Evolutionary conservation across 2,329 filamentous ascomycete genomes (phyloP).

Genomic region (Mycosphaerella sp.): DNA sequence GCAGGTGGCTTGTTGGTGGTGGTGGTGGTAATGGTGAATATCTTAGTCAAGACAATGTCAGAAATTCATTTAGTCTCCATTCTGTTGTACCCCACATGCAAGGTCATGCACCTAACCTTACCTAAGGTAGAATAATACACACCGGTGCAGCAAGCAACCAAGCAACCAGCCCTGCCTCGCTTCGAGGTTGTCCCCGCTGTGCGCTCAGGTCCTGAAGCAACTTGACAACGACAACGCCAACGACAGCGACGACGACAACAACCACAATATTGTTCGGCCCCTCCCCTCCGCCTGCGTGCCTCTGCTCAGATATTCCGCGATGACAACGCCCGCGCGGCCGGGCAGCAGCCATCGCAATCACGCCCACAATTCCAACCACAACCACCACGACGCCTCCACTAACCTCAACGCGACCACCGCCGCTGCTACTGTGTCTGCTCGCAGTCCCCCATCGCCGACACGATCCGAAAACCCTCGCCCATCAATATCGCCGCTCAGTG

Average conservation of each 20-base stretch:
- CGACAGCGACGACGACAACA: not conserved
- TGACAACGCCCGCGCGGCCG: not conserved
- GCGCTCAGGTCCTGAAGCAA: too few relatives aligned
- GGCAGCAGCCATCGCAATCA: not conserved
- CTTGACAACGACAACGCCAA: not conserved
- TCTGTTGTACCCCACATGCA: too few relatives aligned
- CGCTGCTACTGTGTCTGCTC: conserved; percentile 1
- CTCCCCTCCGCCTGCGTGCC: not conserved
- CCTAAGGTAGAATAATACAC: too few relatives aligned
- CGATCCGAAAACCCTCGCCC: conserved; percentile 20
- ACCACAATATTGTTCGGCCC: not conserved
- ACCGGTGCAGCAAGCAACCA: too few relatives aligned
- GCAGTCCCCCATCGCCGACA: conserved; percentile 14
- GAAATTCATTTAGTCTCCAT: too few relatives aligned
- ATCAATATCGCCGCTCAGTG: conserved; percentile 34
- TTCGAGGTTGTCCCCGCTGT: too few relatives aligned
- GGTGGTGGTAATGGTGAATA: too few relatives aligned
- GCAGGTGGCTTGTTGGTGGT: too few relatives aligned
- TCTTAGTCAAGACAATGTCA: too few relatives aligned
- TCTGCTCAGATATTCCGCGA: not conserved
- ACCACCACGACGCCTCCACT: not conserved
- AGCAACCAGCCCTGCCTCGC: too few relatives aligned
- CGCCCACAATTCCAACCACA: conserved; percentile 1
- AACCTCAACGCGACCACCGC: not conserved
- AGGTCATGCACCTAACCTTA: too few relatives aligned